Evolutionary conservation across 75 land plant species (phyloP), one percentile per base, ranked within the genome.

Genomic region (Cryptomeria japonica): DNA sequence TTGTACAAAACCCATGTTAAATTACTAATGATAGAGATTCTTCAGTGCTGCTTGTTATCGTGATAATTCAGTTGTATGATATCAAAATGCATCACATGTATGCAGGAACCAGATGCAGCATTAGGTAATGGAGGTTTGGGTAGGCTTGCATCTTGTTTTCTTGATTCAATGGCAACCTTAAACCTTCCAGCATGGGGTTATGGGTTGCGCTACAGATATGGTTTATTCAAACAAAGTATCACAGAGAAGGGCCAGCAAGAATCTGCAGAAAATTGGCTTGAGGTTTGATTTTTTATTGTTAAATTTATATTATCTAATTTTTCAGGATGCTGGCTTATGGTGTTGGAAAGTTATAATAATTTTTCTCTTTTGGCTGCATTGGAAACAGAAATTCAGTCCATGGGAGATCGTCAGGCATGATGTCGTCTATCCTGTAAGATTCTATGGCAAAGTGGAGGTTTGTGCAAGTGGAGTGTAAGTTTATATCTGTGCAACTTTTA

Each of bases 91-190:
- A 32, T 53, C 72, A 16, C 78, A 12, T 88, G 15, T 1, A 38
- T 87, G 8, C 70, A 96, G 99, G 99, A 98, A 84, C 91, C 92
- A 92, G 99, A 98, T 94, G 99, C 99, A 19, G 99, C 98, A 1
- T 92, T 98, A 4, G 99, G 99, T 79, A 98, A 98, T 92, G 99
- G 99, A 90, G 99, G 99, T 42, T 88, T 98, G n/a, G 99, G 99
- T 31, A 94, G 99, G 78, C 97, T 98, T 53, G 99, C 99, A 76
- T 98, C 99, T 68, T 98, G 99, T 86, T 97, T 98, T 86, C 91
- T 98, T 25, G 99, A 98, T 87, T 98, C 95, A 58, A 95, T 94
- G 97, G 98, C 94, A 78, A 95, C 98, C 56, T 86, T 94, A 80
- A 96, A 92, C 86, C 88, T 94, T 83, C 94, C 98, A 87, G 97